Evolutionary conservation across 179 eudicot species (phyloP).

Genomic region (Gypsophila paniculata): DNA sequence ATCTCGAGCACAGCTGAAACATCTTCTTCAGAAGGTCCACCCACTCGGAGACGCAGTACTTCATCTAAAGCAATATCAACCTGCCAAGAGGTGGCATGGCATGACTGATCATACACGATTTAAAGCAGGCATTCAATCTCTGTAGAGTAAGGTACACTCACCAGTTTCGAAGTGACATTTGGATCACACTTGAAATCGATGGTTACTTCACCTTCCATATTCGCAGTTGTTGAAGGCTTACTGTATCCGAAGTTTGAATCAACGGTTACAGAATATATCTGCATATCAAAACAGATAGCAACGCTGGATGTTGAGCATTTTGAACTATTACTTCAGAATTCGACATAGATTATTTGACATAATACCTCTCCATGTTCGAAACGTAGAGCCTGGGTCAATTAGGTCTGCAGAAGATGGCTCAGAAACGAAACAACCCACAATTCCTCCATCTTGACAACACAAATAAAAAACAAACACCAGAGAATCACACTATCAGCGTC

Average conservation of each 20-base stretch:
- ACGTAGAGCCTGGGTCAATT: conserved; percentile 66
- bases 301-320: too few species aligned
- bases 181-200: conserved; percentile 83
- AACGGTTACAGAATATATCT: conserved; percentile 69
- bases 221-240: conserved; percentile 64
- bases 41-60: conserved; percentile 65
- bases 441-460: conserved; percentile 54
- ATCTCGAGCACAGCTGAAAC: conserved; percentile 71
- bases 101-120: too few species aligned
- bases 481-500: background rate
- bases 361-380: conserved; percentile 74
- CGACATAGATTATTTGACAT: background rate
- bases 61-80: conserved; percentile 80
- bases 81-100: conserved; percentile 28
- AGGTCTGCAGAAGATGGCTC: conserved; percentile 67
- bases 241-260: conserved; percentile 72
- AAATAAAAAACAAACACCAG: background rate
- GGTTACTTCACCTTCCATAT: conserved; percentile 69
- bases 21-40: conserved; percentile 80
- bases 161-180: conserved; percentile 56
- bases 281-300: too few species aligned
- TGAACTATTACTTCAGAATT: too few species aligned
- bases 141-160: conserved; percentile 24
- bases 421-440: conserved; percentile 52
- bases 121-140: too few species aligned